Conservation (phyloP, 2,329 filamentous ascomycete genomes). For the Ilyonectria destructans region DNA sequence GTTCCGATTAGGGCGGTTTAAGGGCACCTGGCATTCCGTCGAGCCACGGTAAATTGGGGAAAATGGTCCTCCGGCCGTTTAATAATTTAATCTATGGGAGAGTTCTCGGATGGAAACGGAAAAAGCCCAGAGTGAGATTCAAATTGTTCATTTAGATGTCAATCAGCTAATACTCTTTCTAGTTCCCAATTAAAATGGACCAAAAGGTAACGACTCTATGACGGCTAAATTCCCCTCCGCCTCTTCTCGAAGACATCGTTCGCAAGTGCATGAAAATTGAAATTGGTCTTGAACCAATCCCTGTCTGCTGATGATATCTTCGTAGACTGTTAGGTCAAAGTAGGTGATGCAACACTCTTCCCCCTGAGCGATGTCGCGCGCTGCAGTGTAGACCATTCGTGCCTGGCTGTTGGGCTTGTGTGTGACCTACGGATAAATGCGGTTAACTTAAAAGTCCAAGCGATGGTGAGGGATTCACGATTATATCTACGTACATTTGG, state of each 20-base stretch:
- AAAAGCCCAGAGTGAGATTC: too few species aligned
- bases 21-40: too few species aligned
- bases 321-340: slow-evolving; percentile 44
- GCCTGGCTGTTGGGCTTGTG: slow-evolving; percentile 45
- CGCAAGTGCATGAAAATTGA: slow-evolving; percentile 46
- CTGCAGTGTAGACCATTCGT: slow-evolving; percentile 49
- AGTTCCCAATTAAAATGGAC: not conserved
- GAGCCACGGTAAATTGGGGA: too few species aligned
- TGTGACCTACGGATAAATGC: slow-evolving; percentile 35
- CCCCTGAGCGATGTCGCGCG: slow-evolving; percentile 42
- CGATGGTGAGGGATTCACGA: not conserved
- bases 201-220: slow-evolving; percentile 45
- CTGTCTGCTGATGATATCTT: slow-evolving; percentile 40
- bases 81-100: too few species aligned
- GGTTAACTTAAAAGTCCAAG: not conserved
- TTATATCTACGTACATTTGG: slow-evolving; percentile 46
- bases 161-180: too few species aligned
- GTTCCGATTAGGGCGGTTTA: too few species aligned
- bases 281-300: slow-evolving; percentile 42
- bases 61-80: too few species aligned
- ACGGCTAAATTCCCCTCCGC: slow-evolving; percentile 39
- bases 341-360: slow-evolving; percentile 51
- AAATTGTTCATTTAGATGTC: too few species aligned
- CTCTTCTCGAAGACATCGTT: slow-evolving; percentile 46
- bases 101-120: too few species aligned